Conservation (phyloP, 2,329 filamentous ascomycete genomes). For the Epichloe uncinata region DNA sequence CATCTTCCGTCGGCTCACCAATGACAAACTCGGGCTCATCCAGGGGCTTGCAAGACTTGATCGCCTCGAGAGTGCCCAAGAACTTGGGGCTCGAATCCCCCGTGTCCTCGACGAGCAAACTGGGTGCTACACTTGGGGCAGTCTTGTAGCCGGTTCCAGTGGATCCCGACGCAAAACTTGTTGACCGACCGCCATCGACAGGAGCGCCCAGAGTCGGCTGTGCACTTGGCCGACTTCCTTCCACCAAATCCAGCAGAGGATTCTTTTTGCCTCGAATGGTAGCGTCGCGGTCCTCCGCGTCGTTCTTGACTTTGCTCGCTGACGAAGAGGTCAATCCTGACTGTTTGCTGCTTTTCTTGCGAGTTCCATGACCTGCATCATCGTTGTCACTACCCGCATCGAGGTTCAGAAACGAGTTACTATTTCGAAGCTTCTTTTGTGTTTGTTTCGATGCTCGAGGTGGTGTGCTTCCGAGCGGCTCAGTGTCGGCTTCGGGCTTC, state of each 20-base stretch:
- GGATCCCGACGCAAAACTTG: slow-evolving; percentile 22
- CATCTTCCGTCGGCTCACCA: slow-evolving; percentile 51
- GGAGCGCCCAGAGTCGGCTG: slow-evolving; percentile 26
- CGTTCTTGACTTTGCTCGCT: neutral
- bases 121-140: slow-evolving; percentile 28
- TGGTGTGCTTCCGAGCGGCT: slow-evolving; percentile 17
- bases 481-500: slow-evolving; percentile 28
- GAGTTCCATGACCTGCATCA: slow-evolving; percentile 13
- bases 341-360: slow-evolving; percentile 4
- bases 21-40: slow-evolving; percentile 46
- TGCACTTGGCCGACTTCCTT: slow-evolving; percentile 14
- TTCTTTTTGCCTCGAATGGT: slow-evolving; percentile 17
- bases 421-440: slow-evolving; percentile 16
- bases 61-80: slow-evolving; percentile 17
- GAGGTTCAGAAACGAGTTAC: slow-evolving; percentile 38
- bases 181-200: slow-evolving; percentile 25
- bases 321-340: neutral
- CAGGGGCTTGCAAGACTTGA: slow-evolving; percentile 27
- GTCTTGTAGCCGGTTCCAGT: slow-evolving; percentile 28
- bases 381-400: slow-evolving; percentile 36
- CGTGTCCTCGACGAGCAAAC: slow-evolving; percentile 29
- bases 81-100: slow-evolving; percentile 27
- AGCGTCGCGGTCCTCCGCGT: slow-evolving; percentile 13
- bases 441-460: slow-evolving; percentile 20
- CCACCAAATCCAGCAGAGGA: slow-evolving; percentile 10